Base-by-base conservation (phyloP, 2,329 filamentous ascomycete species). In the Cladosporium oxysporum region DNA sequence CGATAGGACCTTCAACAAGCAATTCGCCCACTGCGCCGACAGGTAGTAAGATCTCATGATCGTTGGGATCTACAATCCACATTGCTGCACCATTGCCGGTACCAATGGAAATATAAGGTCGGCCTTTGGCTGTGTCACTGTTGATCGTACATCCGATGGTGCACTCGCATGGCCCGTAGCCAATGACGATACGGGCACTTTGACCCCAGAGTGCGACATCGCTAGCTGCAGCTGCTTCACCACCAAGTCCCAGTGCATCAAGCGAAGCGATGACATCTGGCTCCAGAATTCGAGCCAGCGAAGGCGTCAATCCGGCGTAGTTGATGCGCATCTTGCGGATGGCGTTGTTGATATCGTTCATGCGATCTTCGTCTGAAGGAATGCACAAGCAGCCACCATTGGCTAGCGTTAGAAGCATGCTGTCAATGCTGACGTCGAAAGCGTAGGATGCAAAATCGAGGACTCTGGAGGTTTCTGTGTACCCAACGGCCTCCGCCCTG, bases 151-250 rank as follows among this genome's bases (percentile, higher is more conserved):
- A 70, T 37, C 60, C 67, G 16, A 74, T 67, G 0, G 69, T 71
- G 37, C 70, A 73, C 62, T 83, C 81, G 1, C 77, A 79, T 2
- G 81, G 81, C 2, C 81, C 81, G 62, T 83, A 83, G 3, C 92
- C 93, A 72, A 97, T 97, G 80, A 96, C 94, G 18, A 97, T 93
- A 49, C 93, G 92, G 1, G 84, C 84, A 65, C 89, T 85, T 0
- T 88, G 84, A 0, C 93, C 93, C 93, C 94, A 97, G 0, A 83
- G 85, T 72, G 96, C 90, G 1, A 97, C 82, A 57, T 97, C 96
- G 68, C 97, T 93, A 73, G 95, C 91, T 71, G 92, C 93, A n/a
- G 97, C 81, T 62, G 68, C 68, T 58, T 71, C 69, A 37, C 69
- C 69, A 8, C 69, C 69, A n/a, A 69, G 61, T 35, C 78, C 75